Percentiles rank a stretch among this genome's conserved stretches.
These are phyloP conservation scores for Emmonsia crescens DNA, from an alignment of 2,329 filamentous ascomycete genomes.

Conservation along the genomic window DNA sequence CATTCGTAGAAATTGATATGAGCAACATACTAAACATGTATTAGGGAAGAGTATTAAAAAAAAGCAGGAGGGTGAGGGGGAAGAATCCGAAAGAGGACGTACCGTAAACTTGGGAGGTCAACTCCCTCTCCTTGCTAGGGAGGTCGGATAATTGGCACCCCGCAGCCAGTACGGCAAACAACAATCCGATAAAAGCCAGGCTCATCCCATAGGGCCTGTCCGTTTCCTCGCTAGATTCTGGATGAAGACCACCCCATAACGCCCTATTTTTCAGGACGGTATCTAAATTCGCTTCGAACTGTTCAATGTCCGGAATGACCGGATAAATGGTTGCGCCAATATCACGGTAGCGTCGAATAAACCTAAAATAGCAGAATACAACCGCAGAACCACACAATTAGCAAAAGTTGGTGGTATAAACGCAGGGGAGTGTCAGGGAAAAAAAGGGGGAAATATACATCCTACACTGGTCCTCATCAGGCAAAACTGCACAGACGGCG, in stretches of 20 bases:
- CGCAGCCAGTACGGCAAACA: slow-evolving; percentile 53
- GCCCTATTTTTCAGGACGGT: slow-evolving; percentile 44
- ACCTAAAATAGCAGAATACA: slow-evolving; percentile 5
- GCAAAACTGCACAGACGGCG: slow-evolving; percentile 49
- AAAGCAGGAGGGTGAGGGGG: not conserved
- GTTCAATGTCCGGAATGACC: slow-evolving; percentile 45
- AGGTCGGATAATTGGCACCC: slow-evolving; percentile 51
- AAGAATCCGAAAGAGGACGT: slow-evolving; percentile 15
- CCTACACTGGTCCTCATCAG: slow-evolving; percentile 47
- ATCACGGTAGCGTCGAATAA: slow-evolving; percentile 12
- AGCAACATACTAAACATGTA: slow-evolving; percentile 45
- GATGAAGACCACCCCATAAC: slow-evolving; percentile 32
- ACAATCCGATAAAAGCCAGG: slow-evolving; percentile 47
- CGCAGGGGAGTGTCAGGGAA: too few relatives aligned
- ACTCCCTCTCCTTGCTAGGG: slow-evolving; percentile 47
- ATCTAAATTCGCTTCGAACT: slow-evolving; percentile 45
- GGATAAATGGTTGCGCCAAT: slow-evolving; percentile 45
- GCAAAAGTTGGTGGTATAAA: not conserved
- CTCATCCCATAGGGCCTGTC: slow-evolving; percentile 48
- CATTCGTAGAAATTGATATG: slow-evolving; percentile 53
- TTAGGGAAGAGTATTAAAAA: slow-evolving; percentile 19
- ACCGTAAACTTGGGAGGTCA: slow-evolving; percentile 55
- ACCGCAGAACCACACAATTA: not conserved
- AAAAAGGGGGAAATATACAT: slow-evolving; percentile 26
- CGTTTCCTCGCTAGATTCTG: slow-evolving; percentile 37